These are phyloP conservation scores for Saccharomycopsis phalli DNA, from an alignment of 1,139 yeast species.

Conservation along the genomic window DNA sequence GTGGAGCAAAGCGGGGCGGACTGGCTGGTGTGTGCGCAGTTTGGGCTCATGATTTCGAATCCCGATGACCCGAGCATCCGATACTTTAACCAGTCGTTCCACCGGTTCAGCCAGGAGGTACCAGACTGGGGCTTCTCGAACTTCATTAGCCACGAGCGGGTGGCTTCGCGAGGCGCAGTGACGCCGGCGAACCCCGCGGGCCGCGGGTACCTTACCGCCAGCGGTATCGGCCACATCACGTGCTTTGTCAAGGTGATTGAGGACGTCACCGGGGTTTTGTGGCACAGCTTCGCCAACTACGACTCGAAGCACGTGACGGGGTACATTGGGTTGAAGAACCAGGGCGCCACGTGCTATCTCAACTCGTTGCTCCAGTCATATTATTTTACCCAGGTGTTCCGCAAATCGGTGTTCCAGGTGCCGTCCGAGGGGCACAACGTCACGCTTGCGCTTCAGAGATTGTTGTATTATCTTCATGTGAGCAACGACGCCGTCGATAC, in stretches of 20 bases:
- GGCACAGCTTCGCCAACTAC: slow-evolving; percentile 82
- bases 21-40: slow-evolving; percentile 90
- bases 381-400: slow-evolving; percentile 72
- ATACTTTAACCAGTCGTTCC: slow-evolving; percentile 62
- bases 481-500: slow-evolving; percentile 77
- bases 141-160: slow-evolving; percentile 51
- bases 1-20: slow-evolving; percentile 25
- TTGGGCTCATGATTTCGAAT: slow-evolving; percentile 78
- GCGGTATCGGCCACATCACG: slow-evolving; percentile 58
- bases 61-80: slow-evolving; percentile 59
- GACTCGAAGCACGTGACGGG: slow-evolving; percentile 86
- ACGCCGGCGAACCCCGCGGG: slow-evolving; percentile 25
- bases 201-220: slow-evolving; percentile 21
- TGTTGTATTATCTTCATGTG: slow-evolving; percentile 70
- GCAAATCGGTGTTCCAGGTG: slow-evolving; percentile 80
- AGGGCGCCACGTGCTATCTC: slow-evolving; percentile 96
- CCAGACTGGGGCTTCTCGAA: slow-evolving; percentile 96
- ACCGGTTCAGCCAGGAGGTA: slow-evolving; percentile 66
- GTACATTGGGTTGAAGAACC: slow-evolving; percentile 86
- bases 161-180: slow-evolving; percentile 25
- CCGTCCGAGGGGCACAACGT: slow-evolving; percentile 66
- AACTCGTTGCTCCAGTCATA: slow-evolving; percentile 88
- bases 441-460: slow-evolving; percentile 77
- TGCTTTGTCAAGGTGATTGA: slow-evolving; percentile 70
- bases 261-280: slow-evolving; percentile 88